Conservation (phyloP, 768 basidiomycete species). For the Calocybe indica region DNA sequence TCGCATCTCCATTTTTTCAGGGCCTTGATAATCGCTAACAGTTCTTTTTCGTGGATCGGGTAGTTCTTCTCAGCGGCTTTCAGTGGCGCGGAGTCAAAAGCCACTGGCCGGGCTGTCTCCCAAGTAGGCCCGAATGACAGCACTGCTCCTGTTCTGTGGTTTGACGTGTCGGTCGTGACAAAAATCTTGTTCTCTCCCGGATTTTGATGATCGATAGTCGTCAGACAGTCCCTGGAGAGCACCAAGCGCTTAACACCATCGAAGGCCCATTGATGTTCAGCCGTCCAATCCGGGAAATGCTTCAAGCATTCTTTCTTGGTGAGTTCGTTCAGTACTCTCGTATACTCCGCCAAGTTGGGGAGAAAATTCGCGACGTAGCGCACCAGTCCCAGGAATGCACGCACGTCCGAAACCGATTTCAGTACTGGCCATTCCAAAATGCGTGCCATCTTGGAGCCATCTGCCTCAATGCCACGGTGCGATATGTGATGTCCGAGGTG, state of each 20-base stretch:
- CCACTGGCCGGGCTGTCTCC: conserved; percentile 52
- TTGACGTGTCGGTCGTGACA: conserved; percentile 9
- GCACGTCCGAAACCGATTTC: conserved; percentile 15
- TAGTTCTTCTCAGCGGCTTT: conserved; percentile 21
- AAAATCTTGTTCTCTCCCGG: conserved; percentile 8
- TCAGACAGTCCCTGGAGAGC: conserved; percentile 1
- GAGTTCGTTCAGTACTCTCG: conserved; percentile 14
- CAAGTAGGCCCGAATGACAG: conserved; percentile 87
- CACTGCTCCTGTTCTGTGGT: conserved; percentile 37
- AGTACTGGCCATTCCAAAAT: conserved; percentile 18
- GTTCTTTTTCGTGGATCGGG: conserved; percentile 19
- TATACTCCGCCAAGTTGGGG: conserved; percentile 13
- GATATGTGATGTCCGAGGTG: conserved; percentile 21
- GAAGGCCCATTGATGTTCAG: conserved; percentile 13
- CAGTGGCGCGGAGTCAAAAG: conserved; percentile 16
- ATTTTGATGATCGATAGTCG: background rate
- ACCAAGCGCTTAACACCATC: conserved; percentile 16
- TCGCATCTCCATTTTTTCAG: conserved; percentile 6
- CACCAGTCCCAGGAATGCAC: conserved; percentile 25
- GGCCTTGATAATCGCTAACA: conserved; percentile 6
- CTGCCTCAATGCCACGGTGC: conserved; percentile 18
- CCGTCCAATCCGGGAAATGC: conserved; percentile 2
- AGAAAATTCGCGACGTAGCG: conserved; percentile 21
- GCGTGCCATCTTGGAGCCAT: conserved; percentile 22
- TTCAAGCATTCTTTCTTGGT: background rate